These are phyloP conservation scores for Suillus plorans DNA, from an alignment of 768 basidiomycete genomes.

Conservation along the genomic window DNA sequence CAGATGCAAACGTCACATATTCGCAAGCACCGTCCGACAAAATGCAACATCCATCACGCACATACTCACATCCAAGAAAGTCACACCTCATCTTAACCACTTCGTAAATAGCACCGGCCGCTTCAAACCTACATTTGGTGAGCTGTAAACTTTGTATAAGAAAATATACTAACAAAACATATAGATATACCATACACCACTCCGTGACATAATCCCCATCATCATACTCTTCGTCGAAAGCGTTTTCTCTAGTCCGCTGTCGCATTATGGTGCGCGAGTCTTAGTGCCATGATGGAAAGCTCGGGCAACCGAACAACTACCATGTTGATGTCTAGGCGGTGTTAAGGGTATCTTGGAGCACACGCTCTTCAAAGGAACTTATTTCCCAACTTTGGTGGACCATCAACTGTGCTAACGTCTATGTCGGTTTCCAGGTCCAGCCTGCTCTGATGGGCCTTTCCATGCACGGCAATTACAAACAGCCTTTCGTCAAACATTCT, in stretches of 20 bases:
- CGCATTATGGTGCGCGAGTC: constrained; percentile 48
- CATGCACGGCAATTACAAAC: constrained; percentile 81
- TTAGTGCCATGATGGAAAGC: constrained; percentile 92
- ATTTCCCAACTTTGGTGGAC: constrained; percentile 99
- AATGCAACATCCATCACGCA: too few species aligned
- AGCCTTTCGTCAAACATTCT: too few species aligned
- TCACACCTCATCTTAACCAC: too few species aligned
- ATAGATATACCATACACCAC: constrained; percentile 40
- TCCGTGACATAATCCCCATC: too few species aligned
- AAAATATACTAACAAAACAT: too few species aligned
- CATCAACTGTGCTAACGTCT: constrained; percentile 98
- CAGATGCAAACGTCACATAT: too few species aligned
- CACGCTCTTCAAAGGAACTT: constrained; percentile 95
- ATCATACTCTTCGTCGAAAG: too few species aligned
- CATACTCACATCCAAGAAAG: too few species aligned
- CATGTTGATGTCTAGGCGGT: constrained; percentile 96
- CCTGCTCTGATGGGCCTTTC: constrained; percentile 96
- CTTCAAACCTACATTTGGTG: too few species aligned
- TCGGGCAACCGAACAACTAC: constrained; percentile 98
- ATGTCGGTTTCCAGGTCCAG: constrained; percentile 99
- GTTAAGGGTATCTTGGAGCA: constrained; percentile 97
- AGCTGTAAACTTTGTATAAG: too few species aligned
- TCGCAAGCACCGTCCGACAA: too few species aligned
- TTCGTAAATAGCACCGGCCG: too few species aligned
- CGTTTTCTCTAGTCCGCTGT: not conserved